Percentiles rank a stretch among this genome's conserved stretches.
These are phyloP conservation scores for Amanita bisporigera DNA, from an alignment of 1,284 basidiomycete genomes.

Conservation along the genomic window DNA sequence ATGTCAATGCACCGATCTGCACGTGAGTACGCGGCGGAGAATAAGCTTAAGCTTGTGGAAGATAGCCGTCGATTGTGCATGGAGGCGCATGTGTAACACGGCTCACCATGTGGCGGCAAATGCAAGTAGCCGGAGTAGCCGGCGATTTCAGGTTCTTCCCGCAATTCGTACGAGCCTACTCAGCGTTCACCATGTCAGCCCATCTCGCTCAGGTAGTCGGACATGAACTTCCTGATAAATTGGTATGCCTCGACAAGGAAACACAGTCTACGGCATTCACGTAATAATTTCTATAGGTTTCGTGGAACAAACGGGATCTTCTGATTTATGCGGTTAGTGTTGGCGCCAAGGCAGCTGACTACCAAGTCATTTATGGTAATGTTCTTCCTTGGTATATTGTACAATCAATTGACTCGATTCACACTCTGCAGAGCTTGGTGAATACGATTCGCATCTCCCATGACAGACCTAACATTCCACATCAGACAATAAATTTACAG, in stretches of 20 bases:
- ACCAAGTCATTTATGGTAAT: conserved; percentile 66
- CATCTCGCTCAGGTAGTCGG: conserved; percentile 60
- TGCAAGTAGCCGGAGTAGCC: conserved; percentile 10
- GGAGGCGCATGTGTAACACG: too few relatives aligned
- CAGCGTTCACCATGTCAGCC: conserved; percentile 15
- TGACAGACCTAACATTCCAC: background rate
- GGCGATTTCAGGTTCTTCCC: background rate
- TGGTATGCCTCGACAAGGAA: conserved; percentile 43
- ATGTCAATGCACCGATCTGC: too few relatives aligned
- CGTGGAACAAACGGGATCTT: conserved; percentile 75
- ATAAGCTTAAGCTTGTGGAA: too few relatives aligned
- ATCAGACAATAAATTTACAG: conserved; percentile 54
- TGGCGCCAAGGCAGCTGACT: conserved; percentile 71
- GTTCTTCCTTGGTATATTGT: background rate
- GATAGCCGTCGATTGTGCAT: too few relatives aligned
- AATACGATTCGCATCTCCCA: conserved; percentile 15
- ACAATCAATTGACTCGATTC: conserved; percentile 9
- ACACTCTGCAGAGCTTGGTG: conserved; percentile 49
- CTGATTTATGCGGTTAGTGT: conserved; percentile 71
- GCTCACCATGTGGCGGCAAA: background rate
- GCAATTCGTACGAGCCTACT: background rate
- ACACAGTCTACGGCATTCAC: background rate
- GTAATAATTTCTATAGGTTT: conserved; percentile 51
- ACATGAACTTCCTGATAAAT: conserved; percentile 49
- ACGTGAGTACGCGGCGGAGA: too few relatives aligned